phyloP scores from a whole-genome alignment of 495 filamentous ascomycete species.

The Trichocladium antarcticum region DNA sequence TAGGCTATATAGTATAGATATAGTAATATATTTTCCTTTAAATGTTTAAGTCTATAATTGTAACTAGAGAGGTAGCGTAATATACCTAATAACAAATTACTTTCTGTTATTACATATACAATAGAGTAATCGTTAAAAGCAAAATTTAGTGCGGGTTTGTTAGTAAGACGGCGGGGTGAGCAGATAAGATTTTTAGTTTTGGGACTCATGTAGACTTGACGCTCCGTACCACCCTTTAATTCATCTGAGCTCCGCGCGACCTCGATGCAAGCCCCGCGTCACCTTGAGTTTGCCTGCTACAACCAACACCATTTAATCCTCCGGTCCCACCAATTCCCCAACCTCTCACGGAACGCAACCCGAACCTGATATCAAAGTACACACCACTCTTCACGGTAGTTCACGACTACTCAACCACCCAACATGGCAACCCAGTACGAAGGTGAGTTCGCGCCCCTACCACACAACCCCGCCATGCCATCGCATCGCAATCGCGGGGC shows the following conservation, averaged over 20 bases:
- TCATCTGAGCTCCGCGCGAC: slow-evolving; percentile 5
- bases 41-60: no score
- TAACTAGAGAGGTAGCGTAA: no score
- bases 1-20: no score
- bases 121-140: no score
- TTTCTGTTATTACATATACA: no score
- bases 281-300: slow-evolving; percentile 16
- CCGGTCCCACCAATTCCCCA: background rate
- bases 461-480: background rate
- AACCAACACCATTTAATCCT: background rate
- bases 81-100: no score
- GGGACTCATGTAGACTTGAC: no score
- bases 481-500: background rate
- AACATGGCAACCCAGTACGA: slow-evolving; percentile 40
- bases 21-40: no score
- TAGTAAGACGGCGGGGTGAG: no score
- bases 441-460: slow-evolving; percentile 18
- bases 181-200: no score
- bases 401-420: background rate
- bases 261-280: slow-evolving; percentile 20
- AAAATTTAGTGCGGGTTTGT: no score
- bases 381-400: background rate
- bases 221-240: no score
- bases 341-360: background rate
- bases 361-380: background rate